These are phyloP conservation scores for Clonostachys solani DNA, from an alignment of 2,329 filamentous ascomycete species.

Conservation along the genomic window DNA sequence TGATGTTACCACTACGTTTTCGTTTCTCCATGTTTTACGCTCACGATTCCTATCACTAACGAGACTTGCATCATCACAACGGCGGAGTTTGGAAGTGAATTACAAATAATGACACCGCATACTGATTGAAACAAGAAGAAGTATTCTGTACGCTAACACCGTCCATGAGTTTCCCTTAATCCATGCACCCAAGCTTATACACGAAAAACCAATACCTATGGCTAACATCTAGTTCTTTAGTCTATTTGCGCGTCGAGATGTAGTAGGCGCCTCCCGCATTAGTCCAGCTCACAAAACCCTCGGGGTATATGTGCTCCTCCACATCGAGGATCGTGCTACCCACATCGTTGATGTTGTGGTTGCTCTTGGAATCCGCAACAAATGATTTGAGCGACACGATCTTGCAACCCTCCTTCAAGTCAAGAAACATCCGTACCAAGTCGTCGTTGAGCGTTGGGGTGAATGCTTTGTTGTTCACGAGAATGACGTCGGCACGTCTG, in stretches of 20 bases:
- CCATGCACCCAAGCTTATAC: not conserved
- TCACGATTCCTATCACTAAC: not conserved
- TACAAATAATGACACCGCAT: not conserved
- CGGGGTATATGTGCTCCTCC: slow-evolving; percentile 55
- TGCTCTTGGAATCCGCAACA: slow-evolving; percentile 73
- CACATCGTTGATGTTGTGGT: slow-evolving; percentile 73
- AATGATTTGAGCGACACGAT: slow-evolving; percentile 93
- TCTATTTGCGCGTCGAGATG: slow-evolving; percentile 73
- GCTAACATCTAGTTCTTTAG: not conserved
- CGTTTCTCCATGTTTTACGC: not conserved
- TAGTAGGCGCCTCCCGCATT: slow-evolving; percentile 81
- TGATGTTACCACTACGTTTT: not conserved
- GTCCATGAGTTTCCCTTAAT: slow-evolving; percentile 6
- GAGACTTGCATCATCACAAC: not conserved
- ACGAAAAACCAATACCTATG: slow-evolving; percentile 15
- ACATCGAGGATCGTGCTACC: slow-evolving; percentile 79
- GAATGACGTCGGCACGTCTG: slow-evolving; percentile 84
- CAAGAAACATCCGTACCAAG: slow-evolving; percentile 84
- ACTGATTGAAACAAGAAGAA: slow-evolving; percentile 13
- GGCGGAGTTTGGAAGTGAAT: not conserved
- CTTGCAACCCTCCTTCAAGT: slow-evolving; percentile 84
- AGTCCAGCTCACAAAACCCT: slow-evolving; percentile 88
- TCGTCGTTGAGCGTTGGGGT: slow-evolving; percentile 80
- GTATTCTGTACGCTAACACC: slow-evolving; percentile 21
- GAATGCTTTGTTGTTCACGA: slow-evolving; percentile 98